These are phyloP conservation scores for Zostera marina DNA, from an alignment of 116 monocot species.

Conservation along the genomic window DNA sequence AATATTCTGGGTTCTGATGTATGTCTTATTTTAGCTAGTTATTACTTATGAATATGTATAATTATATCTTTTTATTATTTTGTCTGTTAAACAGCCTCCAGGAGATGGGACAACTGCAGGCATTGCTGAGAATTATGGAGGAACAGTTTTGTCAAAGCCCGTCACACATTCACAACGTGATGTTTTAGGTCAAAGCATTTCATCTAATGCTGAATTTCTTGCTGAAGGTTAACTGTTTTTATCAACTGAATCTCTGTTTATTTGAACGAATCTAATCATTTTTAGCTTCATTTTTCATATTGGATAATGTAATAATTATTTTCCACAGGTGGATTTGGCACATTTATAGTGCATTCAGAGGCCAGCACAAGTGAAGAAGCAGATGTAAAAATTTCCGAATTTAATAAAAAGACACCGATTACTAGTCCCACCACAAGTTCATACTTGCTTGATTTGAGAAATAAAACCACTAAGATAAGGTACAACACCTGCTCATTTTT, in stretches of 20 bases:
- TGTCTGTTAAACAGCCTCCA: conserved; percentile 17
- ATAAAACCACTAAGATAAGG: conserved; percentile 9
- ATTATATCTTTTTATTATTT: conserved; percentile 6
- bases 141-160: conserved; percentile 52
- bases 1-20: conserved; percentile 12
- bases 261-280: not conserved
- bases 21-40: conserved; percentile 5
- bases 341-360: conserved; percentile 61
- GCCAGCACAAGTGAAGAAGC: conserved; percentile 5
- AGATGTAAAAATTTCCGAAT: not conserved
- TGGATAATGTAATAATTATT: not conserved
- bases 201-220: conserved; percentile 2
- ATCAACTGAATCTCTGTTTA: not conserved
- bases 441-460: conserved; percentile 17
- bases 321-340: conserved; percentile 68
- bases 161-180: conserved; percentile 17
- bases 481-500: not conserved
- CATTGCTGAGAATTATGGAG: conserved; percentile 45
- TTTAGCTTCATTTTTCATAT: not conserved
- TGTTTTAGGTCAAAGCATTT: conserved; percentile 8
- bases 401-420: conserved; percentile 19
- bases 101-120: conserved; percentile 16
- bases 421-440: conserved; percentile 22
- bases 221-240: conserved; percentile 12
- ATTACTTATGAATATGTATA: not conserved